phyloP scores from a whole-genome alignment of 1,284 basidiomycete species.

The Cryptococcus depauperatus region DNA sequence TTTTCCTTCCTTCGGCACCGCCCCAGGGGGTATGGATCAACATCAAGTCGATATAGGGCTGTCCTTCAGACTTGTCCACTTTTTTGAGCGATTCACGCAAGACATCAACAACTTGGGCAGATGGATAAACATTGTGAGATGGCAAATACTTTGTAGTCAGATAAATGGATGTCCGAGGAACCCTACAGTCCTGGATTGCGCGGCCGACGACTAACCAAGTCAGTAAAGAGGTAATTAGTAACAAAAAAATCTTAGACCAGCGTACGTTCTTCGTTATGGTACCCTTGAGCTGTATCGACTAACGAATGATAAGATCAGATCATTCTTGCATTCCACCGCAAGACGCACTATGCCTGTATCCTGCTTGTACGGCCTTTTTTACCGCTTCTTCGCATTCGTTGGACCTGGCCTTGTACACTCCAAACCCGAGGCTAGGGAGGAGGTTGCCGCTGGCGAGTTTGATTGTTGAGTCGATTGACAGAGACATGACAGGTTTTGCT shows the following conservation, averaged over 20 bases:
- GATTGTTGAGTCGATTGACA: slow-evolving; percentile 1
- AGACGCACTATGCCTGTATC: slow-evolving; percentile 50
- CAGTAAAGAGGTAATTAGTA: neutral
- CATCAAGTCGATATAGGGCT: slow-evolving; percentile 62
- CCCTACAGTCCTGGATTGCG: slow-evolving; percentile 10
- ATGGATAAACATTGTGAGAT: slow-evolving; percentile 51
- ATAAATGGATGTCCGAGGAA: slow-evolving; percentile 31
- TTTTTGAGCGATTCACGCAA: slow-evolving; percentile 18
- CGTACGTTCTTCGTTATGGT: slow-evolving; percentile 26
- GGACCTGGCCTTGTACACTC: slow-evolving; percentile 64
- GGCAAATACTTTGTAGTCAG: slow-evolving; percentile 57
- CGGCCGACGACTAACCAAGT: slow-evolving; percentile 21
- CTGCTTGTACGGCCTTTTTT: slow-evolving; percentile 58
- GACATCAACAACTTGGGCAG: slow-evolving; percentile 47
- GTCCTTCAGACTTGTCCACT: slow-evolving; percentile 5
- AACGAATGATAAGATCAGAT: slow-evolving; percentile 38
- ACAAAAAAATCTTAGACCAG: no score
- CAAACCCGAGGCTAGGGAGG: slow-evolving; percentile 69
- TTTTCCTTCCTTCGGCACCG: slow-evolving; percentile 25
- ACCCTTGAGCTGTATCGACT: neutral
- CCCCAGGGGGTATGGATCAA: slow-evolving; percentile 54
- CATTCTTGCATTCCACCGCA: slow-evolving; percentile 6
- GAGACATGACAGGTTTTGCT: no score
- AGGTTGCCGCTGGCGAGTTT: slow-evolving; percentile 3
- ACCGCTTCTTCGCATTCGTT: slow-evolving; percentile 52